phyloP scores from a whole-genome alignment of 2,329 filamentous ascomycete species.

The Sporothrix pallida region DNA sequence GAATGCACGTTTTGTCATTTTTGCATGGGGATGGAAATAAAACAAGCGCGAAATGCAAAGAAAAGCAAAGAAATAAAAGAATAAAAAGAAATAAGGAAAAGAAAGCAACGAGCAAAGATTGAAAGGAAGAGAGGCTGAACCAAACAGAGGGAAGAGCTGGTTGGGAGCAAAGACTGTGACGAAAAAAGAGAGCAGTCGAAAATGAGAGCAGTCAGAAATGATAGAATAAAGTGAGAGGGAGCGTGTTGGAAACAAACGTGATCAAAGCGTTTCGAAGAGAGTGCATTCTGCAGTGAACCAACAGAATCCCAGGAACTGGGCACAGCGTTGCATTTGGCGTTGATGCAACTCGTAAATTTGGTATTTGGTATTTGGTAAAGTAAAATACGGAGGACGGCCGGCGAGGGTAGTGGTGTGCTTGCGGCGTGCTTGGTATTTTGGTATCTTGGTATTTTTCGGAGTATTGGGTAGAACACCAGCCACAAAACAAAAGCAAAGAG shows the following conservation, averaged over 20 bases:
- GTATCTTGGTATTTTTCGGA: background rate
- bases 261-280: background rate
- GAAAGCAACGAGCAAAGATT: no score
- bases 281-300: background rate
- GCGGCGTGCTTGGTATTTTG: no score
- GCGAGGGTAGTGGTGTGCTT: no score
- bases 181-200: background rate
- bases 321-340: background rate
- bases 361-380: no score
- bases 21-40: slow-evolving; percentile 14
- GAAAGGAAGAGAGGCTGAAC: no score
- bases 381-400: no score
- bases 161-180: no score
- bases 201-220: background rate
- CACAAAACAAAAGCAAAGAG: background rate
- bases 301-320: background rate
- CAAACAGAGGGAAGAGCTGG: no score
- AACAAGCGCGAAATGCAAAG: background rate
- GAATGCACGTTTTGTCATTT: slow-evolving; percentile 6
- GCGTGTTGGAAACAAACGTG: background rate
- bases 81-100: background rate
- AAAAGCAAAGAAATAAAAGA: background rate
- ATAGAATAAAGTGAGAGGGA: background rate
- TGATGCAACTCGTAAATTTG: background rate
- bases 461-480: background rate